Percentiles rank a stretch among this genome's conserved stretches.
Conservation (phyloP, 805 yeast species). For the Yarrowia osloensis region DNA sequence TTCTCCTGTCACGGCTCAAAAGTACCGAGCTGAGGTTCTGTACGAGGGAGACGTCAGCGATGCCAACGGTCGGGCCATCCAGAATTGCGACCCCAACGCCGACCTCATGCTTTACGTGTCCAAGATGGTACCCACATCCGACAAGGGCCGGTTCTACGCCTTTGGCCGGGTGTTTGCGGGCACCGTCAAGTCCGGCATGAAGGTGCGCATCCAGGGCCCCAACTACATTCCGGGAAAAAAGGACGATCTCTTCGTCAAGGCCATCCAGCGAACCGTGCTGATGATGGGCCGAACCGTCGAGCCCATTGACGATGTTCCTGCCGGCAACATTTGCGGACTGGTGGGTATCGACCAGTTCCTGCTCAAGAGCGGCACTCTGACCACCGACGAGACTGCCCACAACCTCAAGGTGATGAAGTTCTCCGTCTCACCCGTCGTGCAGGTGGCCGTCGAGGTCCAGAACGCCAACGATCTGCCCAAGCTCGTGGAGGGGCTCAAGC, state of each 20-base stretch:
- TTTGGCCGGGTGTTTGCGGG: conserved; percentile 99
- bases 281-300: conserved; percentile 99
- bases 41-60: conserved; percentile 96
- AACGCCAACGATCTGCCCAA: conserved; percentile 99
- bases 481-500: conserved; percentile 99
- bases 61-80: conserved; percentile 85
- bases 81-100: conserved; percentile 97
- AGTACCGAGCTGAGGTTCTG: conserved; percentile 97
- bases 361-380: conserved; percentile 98
- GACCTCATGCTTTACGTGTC: conserved; percentile 99
- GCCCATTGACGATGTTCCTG: conserved; percentile 99
- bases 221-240: conserved; percentile 98
- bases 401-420: conserved; percentile 99
- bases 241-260: conserved; percentile 95
- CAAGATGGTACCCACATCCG: conserved; percentile 99
- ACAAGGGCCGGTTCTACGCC: conserved; percentile 99
- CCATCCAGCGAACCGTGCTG: conserved; percentile 97
- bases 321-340: conserved; percentile 99
- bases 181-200: conserved; percentile 97
- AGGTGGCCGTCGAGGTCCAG: conserved; percentile 99
- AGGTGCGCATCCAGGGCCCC: conserved; percentile 99
- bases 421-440: conserved; percentile 99
- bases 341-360: conserved; percentile 99
- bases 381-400: conserved; percentile 95
- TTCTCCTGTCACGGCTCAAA: conserved; percentile 99